Conservation (phyloP, 495 filamentous ascomycete genomes). For the Talaromyces ruber region DNA sequence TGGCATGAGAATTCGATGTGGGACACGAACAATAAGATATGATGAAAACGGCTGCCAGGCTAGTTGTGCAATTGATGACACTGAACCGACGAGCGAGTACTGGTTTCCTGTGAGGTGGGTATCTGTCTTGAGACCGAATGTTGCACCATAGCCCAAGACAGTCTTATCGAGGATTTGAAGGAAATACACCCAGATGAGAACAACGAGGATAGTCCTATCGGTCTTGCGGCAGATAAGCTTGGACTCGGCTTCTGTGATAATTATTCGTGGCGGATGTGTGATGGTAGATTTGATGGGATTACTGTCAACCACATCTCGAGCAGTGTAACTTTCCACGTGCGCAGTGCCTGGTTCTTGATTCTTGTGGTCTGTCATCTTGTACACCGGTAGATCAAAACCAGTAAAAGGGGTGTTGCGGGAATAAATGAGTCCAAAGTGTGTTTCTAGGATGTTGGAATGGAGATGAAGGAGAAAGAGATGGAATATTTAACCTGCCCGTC, state of each 20-base stretch:
- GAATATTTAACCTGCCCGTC: background rate
- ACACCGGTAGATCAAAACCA: background rate
- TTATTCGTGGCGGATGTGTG: background rate
- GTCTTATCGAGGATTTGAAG: conserved; percentile 56
- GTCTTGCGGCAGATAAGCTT: conserved; percentile 51
- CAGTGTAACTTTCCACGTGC: background rate
- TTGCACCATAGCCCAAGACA: conserved; percentile 53
- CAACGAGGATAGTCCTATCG: conserved; percentile 46
- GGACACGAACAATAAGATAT: conserved; percentile 55
- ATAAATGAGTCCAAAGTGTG: too few species aligned
- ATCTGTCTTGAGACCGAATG: conserved; percentile 49
- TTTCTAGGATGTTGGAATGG: background rate
- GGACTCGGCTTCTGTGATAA: conserved; percentile 41
- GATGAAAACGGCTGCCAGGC: conserved; percentile 60
- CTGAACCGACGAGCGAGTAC: conserved; percentile 54
- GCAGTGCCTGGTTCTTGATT: background rate
- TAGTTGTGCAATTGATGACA: conserved; percentile 55
- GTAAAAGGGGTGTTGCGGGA: too few species aligned
- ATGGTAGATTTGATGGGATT: background rate
- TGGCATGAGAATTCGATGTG: conserved; percentile 57
- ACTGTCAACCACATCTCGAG: background rate
- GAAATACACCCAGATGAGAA: conserved; percentile 61
- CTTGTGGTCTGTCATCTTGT: background rate
- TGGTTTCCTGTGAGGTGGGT: conserved; percentile 48
- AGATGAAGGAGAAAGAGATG: background rate